Base-by-base conservation (phyloP, 768 basidiomycete species). In the Lentinus brumalis region DNA sequence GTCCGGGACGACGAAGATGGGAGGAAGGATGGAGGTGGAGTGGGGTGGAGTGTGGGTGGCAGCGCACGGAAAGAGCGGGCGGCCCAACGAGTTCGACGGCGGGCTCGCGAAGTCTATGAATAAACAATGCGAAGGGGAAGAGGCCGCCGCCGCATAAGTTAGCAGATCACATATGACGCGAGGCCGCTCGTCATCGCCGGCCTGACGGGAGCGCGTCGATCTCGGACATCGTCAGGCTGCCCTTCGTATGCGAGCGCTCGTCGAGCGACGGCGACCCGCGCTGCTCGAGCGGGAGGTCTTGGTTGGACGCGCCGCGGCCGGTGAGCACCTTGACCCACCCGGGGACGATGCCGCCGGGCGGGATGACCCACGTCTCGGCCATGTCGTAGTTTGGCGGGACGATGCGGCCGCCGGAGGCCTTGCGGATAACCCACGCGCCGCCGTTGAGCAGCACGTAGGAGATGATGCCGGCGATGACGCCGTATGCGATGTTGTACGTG, bases 401-500 rank as follows among this genome's bases (percentile, higher is more conserved):
- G 59, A 92, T 77, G 38, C 84, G 79, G n/a, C 81, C 87, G n/a
- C 80, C 72, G 5, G 84, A 76, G 30, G 81, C 61, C 66, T 82
- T 87, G 67, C 76, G 80, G 57, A 92, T 47, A 15, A 80, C 18
- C 71, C 83, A 81, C 7, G 91, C 84, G 51, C 86, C 76, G 44
- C 86, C 88, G 69, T 95, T 94, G 59, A 95, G 76, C 57, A 91
- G 62, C 50, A 91, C 67, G 72, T 91, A 93, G 14, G 86, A 83
- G 40, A 80, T 51, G 53, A 95, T 78, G 39, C 92, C 93, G 0
- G 89, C 86, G 63, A 95, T 93, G 71, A 94, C 88, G 65, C 92
- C 92, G 69, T 94, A 93, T 42, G 92, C 91, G 69, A 94, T 93
- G 79, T 92, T 92, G 81, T 85, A 89, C 14, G 88, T 84, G 18